phyloP scores from a whole-genome alignment of 768 basidiomycete genomes.

The Ephemerocybe angulata region DNA sequence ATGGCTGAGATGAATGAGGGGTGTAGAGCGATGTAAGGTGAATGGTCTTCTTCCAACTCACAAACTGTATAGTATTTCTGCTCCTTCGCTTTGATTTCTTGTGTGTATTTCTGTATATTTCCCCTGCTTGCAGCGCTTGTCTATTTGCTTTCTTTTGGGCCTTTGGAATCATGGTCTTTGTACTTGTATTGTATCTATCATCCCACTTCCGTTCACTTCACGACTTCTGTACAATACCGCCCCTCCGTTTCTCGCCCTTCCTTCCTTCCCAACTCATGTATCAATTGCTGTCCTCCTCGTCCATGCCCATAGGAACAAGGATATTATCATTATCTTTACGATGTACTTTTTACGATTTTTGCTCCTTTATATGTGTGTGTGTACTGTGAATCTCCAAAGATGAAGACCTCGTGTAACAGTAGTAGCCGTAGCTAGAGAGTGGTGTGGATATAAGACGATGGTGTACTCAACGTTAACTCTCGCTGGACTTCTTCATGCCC shows the following conservation, averaged over 20 bases:
- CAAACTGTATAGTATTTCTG: background rate
- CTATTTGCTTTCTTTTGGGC: too few species aligned
- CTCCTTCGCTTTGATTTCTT: background rate
- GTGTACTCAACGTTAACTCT: background rate
- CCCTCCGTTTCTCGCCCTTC: too few species aligned
- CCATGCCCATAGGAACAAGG: too few species aligned
- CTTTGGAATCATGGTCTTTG: background rate
- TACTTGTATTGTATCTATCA: background rate
- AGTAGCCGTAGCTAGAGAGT: background rate
- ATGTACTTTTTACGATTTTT: too few species aligned
- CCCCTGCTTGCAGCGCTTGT: background rate
- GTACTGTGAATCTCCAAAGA: too few species aligned
- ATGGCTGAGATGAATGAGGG: slow-evolving; percentile 51
- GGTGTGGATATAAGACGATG: background rate
- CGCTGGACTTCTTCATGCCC: slow-evolving; percentile 21
- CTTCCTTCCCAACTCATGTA: too few species aligned
- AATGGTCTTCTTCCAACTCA: slow-evolving; percentile 10
- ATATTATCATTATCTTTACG: too few species aligned
- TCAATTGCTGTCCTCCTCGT: too few species aligned
- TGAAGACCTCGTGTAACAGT: background rate
- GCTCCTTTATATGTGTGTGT: too few species aligned
- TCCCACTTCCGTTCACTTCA: background rate
- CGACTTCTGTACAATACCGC: background rate
- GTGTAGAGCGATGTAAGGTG: slow-evolving; percentile 63
- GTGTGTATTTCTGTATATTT: background rate